Evolutionary conservation across 768 basidiomycete species (phyloP), one percentile per base, ranked within the genome.

Genomic region (Hypsizygus marmoreus): DNA sequence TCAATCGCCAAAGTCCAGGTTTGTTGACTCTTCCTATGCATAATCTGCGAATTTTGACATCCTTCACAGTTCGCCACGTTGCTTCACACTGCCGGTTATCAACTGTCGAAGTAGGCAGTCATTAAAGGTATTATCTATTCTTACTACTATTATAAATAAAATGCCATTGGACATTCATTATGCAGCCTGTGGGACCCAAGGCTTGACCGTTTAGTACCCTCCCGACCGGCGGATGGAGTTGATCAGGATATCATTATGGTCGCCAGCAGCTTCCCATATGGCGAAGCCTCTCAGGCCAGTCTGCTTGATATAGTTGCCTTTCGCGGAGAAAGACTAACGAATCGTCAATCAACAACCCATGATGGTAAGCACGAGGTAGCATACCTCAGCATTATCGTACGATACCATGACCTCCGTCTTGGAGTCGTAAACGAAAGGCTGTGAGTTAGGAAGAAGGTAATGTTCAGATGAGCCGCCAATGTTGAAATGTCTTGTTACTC

Each of bases 1-100:
- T 81, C 82, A 12, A 94, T 95, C 53, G 88, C 91, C 4, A 93
- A 91, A 69, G 91, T 94, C 8, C 88, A 92, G 73, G 88, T 86
- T 53, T 28, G 76, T 63, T 4, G 1, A 26, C 6, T 17, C 17
- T 2, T 7, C 11, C 20, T 3, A 11, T 35, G n/a, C n/a, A n/a
- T n/a, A n/a, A n/a, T 22, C 6, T 41, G 6, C 9, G 14, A 22
- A 19, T 39, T 33, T 1, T 34, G 17, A 17, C 23, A 4, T 30
- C 6, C 24, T 26, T 31, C 39, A 4, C 28, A 86, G 84, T 82
- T 91, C 55, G 86, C 86, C 1, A 77, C 84, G 6, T 60, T 89
- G 35, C 65, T 91, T 35, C 87, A 88, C 51, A 69, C 81, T 5
- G 85, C 86, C n/a, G 79, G 82, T 9, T 84, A 73, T 56, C 75